phyloP scores from a whole-genome alignment of 2,329 filamentous ascomycete species.

The Domatiomyces globalis region DNA sequence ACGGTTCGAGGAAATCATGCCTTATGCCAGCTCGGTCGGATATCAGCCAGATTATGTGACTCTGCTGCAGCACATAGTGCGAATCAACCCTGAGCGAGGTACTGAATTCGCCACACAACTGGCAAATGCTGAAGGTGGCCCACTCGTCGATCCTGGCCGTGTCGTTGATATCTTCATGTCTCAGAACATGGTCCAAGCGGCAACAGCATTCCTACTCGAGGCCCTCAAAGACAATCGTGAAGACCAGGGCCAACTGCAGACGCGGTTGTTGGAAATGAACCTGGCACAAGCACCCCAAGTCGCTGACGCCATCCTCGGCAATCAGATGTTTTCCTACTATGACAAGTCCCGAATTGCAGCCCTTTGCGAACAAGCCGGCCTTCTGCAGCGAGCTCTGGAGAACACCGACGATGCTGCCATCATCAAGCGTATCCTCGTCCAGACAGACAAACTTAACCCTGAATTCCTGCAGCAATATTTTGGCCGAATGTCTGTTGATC shows the following conservation, averaged over 20 bases:
- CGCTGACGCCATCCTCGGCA: conserved; percentile 91
- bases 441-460: conserved; percentile 68
- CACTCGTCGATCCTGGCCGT: conserved; percentile 80
- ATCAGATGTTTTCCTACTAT: conserved; percentile 97
- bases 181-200: conserved; percentile 94
- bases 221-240: conserved; percentile 88
- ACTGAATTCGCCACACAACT: conserved; percentile 87
- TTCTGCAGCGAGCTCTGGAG: conserved; percentile 76
- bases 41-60: conserved; percentile 94
- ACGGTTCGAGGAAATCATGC: conserved; percentile 91
- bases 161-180: conserved; percentile 97
- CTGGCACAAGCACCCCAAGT: conserved; percentile 91
- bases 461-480: conserved; percentile 93
- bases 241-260: conserved; percentile 87
- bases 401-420: conserved; percentile 82
- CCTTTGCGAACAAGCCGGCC: conserved; percentile 83
- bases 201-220: conserved; percentile 93
- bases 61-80: conserved; percentile 81
- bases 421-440: conserved; percentile 80
- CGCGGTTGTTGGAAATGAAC: conserved; percentile 94
- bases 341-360: conserved; percentile 79
- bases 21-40: conserved; percentile 69
- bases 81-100: conserved; percentile 83
- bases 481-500: conserved; percentile 84
- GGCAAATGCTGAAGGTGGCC: conserved; percentile 74